Evolutionary conservation across 495 filamentous ascomycete genomes (phyloP).

Genomic region (Lophiotrema nucula): DNA sequence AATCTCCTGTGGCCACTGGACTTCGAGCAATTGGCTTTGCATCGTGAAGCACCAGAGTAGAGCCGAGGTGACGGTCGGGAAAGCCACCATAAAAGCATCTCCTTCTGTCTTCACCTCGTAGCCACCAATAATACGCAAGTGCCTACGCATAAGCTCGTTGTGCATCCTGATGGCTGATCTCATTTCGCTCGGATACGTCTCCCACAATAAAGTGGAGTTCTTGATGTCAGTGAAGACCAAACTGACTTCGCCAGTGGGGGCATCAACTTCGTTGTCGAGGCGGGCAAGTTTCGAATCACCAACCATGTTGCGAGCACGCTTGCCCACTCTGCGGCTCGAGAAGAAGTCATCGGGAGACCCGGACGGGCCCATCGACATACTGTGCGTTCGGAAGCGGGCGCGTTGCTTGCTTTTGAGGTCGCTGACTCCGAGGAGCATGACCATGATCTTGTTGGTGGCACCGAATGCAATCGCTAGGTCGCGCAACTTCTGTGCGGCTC

Average conservation of each 20-base stretch:
- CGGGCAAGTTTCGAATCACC: conserved; percentile 78
- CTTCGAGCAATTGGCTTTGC: conserved; percentile 79
- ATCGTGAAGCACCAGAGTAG: conserved; percentile 95
- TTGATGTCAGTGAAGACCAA: conserved; percentile 99
- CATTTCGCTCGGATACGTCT: conserved; percentile 92
- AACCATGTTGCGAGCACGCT: conserved; percentile 65
- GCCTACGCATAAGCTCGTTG: conserved; percentile 91
- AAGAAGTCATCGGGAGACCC: conserved; percentile 66
- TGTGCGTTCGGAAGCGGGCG: conserved; percentile 68
- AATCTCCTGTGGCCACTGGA: conserved; percentile 91
- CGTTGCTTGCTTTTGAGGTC: conserved; percentile 82
- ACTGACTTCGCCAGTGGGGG: conserved; percentile 82
- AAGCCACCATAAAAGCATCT: conserved; percentile 99
- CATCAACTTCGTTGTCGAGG: conserved; percentile 83
- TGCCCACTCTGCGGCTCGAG: conserved; percentile 56
- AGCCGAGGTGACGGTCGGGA: conserved; percentile 89
- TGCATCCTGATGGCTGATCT: conserved; percentile 91
- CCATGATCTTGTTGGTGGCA: conserved; percentile 91
- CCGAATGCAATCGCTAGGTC: conserved; percentile 96
- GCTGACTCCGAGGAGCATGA: conserved; percentile 92
- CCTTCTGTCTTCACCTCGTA: conserved; percentile 99
- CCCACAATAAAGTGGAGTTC: conserved; percentile 96
- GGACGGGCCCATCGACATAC: conserved; percentile 77
- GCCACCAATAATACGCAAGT: conserved; percentile 88
- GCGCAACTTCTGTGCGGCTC: conserved; percentile 90